Conservation (phyloP, 441 rosid species). For the Croton laevigatus region DNA sequence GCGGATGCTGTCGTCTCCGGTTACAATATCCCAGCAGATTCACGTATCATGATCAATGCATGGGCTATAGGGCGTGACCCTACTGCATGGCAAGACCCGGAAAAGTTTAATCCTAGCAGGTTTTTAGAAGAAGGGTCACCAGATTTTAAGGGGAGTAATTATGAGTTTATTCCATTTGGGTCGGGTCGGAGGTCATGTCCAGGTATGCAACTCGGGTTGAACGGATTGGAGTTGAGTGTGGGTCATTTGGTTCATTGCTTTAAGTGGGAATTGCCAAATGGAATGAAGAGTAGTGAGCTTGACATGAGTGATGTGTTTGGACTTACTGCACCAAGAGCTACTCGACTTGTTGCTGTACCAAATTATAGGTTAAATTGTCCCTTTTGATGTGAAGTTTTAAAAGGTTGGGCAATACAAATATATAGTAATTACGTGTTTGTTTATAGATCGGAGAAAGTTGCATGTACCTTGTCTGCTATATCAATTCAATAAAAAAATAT, state of each 20-base stretch:
- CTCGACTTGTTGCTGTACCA: conserved; percentile 57
- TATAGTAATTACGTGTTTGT: too few species aligned
- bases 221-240: conserved; percentile 51
- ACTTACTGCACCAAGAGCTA: conserved; percentile 70
- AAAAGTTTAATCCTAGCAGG: conserved; percentile 51
- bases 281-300: conserved; percentile 47
- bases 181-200: conserved; percentile 85
- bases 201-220: conserved; percentile 79
- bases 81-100: conserved; percentile 52
- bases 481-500: too few species aligned
- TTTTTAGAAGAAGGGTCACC: conserved; percentile 45
- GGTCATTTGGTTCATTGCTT: conserved; percentile 66
- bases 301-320: conserved; percentile 71
- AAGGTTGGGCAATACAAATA: too few species aligned
- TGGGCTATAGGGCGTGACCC: conserved; percentile 68
- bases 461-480: too few species aligned
- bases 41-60: conserved; percentile 65
- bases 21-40: conserved; percentile 48
- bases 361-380: conserved; percentile 45
- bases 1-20: conserved; percentile 42
- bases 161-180: conserved; percentile 68
- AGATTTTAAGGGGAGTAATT: conserved; percentile 54
- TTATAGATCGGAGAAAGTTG: too few species aligned
- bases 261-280: conserved; percentile 61
- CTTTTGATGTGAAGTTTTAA: conserved; percentile 1